Evolutionary conservation across 345 rosid species (phyloP).

Genomic region (Citrus australasica): DNA sequence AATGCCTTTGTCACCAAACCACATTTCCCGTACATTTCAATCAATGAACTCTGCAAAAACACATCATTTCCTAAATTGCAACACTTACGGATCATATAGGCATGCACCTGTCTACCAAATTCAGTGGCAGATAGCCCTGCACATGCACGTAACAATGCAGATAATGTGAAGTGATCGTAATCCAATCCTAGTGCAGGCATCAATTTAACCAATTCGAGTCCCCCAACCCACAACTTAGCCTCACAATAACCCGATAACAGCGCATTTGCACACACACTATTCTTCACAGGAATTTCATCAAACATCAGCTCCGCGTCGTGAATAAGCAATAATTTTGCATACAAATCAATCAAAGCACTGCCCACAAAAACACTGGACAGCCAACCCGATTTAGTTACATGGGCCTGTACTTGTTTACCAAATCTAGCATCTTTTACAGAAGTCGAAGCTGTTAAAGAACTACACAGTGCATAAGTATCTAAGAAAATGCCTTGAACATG

Average conservation of each 20-base stretch:
- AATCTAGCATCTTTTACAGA: constrained; percentile 23
- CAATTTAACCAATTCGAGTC: constrained; percentile 32
- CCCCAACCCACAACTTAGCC: constrained; percentile 37
- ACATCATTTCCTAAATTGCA: constrained; percentile 32
- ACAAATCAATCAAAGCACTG: constrained; percentile 46
- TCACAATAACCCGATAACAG: constrained; percentile 43
- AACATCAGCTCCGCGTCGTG: constrained; percentile 35
- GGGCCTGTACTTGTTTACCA: constrained; percentile 43
- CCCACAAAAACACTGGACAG: constrained; percentile 47
- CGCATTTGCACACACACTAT: constrained; percentile 56
- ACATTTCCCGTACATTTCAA: constrained; percentile 62
- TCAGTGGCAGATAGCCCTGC: constrained; percentile 37
- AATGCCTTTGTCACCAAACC: constrained; percentile 44
- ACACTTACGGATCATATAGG: constrained; percentile 27
- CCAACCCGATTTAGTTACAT: constrained; percentile 39
- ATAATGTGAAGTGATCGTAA: constrained; percentile 44
- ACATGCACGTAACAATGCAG: constrained; percentile 32
- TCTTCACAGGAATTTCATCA: constrained; percentile 53
- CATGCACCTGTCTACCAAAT: constrained; percentile 53
- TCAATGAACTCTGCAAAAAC: constrained; percentile 51
- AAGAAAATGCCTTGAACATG: constrained; percentile 32
- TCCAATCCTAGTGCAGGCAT: constrained; percentile 41
- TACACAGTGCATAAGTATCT: constrained; percentile 46
- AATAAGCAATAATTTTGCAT: constrained; percentile 30
- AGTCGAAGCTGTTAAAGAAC: constrained; percentile 41